These are phyloP conservation scores for Rugonectria rugulosa DNA, from an alignment of 2,329 filamentous ascomycete genomes.

Conservation along the genomic window DNA sequence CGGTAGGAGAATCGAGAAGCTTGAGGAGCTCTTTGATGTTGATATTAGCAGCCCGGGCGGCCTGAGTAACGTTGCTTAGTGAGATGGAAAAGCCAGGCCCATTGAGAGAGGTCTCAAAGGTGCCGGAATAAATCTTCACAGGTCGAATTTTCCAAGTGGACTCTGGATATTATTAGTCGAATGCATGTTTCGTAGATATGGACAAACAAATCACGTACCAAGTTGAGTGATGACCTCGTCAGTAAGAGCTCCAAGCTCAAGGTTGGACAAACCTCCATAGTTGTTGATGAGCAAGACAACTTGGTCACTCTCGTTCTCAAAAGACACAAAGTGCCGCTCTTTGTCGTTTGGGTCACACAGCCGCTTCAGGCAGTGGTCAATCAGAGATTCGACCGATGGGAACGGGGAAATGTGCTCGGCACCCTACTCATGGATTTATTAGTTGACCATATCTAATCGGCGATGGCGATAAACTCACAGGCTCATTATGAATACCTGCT, in stretches of 20 bases:
- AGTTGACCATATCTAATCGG: background rate
- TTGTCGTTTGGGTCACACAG: constrained; percentile 17
- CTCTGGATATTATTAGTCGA: no score
- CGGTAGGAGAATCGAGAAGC: constrained; percentile 2
- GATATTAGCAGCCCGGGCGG: constrained; percentile 7
- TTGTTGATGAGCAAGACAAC: constrained; percentile 16
- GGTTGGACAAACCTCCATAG: constrained; percentile 16
- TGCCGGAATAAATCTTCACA: constrained; percentile 17
- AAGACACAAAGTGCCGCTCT: constrained; percentile 13
- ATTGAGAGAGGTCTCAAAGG: constrained; percentile 18
- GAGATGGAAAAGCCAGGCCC: constrained; percentile 16
- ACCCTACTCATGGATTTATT: constrained; percentile 5
- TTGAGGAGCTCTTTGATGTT: background rate
- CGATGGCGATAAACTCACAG: background rate
- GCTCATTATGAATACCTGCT: constrained; percentile 18
- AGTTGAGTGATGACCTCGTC: constrained; percentile 16
- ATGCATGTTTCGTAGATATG: no score
- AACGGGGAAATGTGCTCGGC: constrained; percentile 15
- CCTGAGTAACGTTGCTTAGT: constrained; percentile 10
- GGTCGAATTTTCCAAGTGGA: constrained; percentile 15
- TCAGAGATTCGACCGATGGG: constrained; percentile 13
- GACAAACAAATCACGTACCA: background rate
- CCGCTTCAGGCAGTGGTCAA: constrained; percentile 9
- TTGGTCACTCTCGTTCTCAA: constrained; percentile 9
- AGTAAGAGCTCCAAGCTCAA: constrained; percentile 12